These are phyloP conservation scores for Fusarium albosuccineum DNA, from an alignment of 2,329 filamentous ascomycete genomes.

Conservation along the genomic window DNA sequence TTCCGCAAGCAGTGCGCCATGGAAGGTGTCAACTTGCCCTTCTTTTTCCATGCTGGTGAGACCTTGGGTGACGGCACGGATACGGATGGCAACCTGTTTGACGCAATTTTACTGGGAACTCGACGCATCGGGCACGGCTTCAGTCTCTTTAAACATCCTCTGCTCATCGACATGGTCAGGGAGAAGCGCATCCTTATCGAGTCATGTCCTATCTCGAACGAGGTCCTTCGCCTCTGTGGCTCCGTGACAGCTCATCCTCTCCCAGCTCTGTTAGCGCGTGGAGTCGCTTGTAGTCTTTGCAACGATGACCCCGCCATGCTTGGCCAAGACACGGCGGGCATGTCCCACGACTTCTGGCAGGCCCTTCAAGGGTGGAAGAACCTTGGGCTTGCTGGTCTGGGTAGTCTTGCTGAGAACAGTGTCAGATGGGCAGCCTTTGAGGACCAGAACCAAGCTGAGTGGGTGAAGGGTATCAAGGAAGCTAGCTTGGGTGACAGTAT, in stretches of 20 bases:
- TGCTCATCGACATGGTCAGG: slow-evolving; percentile 89
- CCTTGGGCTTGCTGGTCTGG: slow-evolving; percentile 87
- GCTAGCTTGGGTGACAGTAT: slow-evolving; percentile 78
- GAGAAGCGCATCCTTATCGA: slow-evolving; percentile 90
- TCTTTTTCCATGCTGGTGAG: slow-evolving; percentile 97
- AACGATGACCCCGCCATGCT: slow-evolving; percentile 94
- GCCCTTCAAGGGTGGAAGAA: slow-evolving; percentile 93
- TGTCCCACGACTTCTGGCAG: slow-evolving; percentile 96
- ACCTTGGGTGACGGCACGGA: slow-evolving; percentile 80
- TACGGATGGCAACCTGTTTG: slow-evolving; percentile 86
- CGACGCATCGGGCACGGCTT: slow-evolving; percentile 91
- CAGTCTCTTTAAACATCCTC: slow-evolving; percentile 90
- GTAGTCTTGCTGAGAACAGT: slow-evolving; percentile 90
- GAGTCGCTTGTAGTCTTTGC: slow-evolving; percentile 85
- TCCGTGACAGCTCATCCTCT: slow-evolving; percentile 84
- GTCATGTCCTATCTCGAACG: slow-evolving; percentile 91
- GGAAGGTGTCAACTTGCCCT: slow-evolving; percentile 85
- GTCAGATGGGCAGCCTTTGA: slow-evolving; percentile 91
- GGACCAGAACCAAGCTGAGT: slow-evolving; percentile 78
- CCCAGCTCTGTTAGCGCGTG: slow-evolving; percentile 85
- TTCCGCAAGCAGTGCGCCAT: slow-evolving; percentile 87
- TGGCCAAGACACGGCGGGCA: slow-evolving; percentile 83
- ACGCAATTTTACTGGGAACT: slow-evolving; percentile 88
- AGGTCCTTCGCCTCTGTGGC: slow-evolving; percentile 83
- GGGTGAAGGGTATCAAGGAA: slow-evolving; percentile 78